Percentiles rank a stretch among this genome's conserved stretches.
Evolutionary conservation across 2,329 filamentous ascomycete species (phyloP).

Genomic region (Penicillium vulpinum): DNA sequence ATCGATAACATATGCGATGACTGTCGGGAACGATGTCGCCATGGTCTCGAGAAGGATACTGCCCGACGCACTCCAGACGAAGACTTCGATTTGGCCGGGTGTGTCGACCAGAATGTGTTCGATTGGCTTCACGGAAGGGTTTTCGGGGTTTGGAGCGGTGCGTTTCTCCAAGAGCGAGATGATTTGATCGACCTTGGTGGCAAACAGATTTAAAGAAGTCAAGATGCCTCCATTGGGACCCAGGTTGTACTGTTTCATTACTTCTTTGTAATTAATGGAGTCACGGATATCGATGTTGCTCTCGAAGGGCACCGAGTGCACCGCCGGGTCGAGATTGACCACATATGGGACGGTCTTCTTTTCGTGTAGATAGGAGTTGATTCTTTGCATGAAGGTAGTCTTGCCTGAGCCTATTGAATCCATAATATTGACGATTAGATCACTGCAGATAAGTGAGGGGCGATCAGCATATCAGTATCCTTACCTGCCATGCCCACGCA

Average conservation of each 20-base stretch:
- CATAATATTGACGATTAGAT: constrained; percentile 5
- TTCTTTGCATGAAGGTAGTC: constrained; percentile 99
- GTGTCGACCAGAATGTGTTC: constrained; percentile 92
- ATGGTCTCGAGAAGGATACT: constrained; percentile 91
- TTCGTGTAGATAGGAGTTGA: constrained; percentile 87
- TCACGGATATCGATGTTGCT: constrained; percentile 99
- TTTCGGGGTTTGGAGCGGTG: constrained; percentile 58
- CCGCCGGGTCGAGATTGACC: constrained; percentile 94
- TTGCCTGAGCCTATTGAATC: constrained; percentile 74
- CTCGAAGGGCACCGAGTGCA: constrained; percentile 89
- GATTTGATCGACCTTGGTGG: constrained; percentile 97
- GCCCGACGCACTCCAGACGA: constrained; percentile 95
- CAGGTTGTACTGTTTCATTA: constrained; percentile 99
- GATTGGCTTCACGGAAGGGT: constrained; percentile 56
- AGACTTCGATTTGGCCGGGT: constrained; percentile 96
- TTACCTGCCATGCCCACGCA: constrained; percentile 95
- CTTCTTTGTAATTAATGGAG: constrained; percentile 98
- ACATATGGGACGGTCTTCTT: constrained; percentile 85
- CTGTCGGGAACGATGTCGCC: constrained; percentile 91
- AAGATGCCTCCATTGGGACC: constrained; percentile 96
- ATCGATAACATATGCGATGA: constrained; percentile 96
- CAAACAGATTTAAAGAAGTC: constrained; percentile 92
- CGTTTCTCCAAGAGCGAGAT: constrained; percentile 87
- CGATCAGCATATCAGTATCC: constrained; percentile 17
- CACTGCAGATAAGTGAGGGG: constrained; percentile 2